These are phyloP conservation scores for Hyparrhenia diplandra DNA, from an alignment of 176 grass and related monocot species.

Conservation along the genomic window DNA sequence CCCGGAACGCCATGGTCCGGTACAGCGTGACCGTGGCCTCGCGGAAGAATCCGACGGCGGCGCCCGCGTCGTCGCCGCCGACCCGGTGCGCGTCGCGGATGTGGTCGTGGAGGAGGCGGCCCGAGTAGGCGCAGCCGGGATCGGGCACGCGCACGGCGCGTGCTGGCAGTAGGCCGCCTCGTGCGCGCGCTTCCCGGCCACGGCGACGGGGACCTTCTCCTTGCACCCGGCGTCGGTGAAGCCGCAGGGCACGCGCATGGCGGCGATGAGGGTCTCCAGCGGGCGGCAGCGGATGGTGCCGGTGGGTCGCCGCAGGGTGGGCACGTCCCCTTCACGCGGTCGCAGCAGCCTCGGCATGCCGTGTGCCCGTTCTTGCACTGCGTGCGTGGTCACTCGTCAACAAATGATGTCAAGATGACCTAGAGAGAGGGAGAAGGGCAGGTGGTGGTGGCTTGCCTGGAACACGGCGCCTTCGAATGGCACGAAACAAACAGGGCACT, in stretches of 20 bases:
- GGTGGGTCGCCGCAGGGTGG: background rate
- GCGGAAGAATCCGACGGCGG: background rate
- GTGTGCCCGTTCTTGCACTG: slow-evolving; percentile 16
- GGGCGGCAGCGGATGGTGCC: background rate
- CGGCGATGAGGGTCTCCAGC: background rate
- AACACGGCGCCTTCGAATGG: no score
- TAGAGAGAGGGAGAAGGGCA: no score
- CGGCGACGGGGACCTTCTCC: background rate
- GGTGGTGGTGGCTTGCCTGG: no score
- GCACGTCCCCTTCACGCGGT: background rate
- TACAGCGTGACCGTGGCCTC: background rate
- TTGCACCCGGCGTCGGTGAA: background rate
- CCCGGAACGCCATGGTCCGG: background rate
- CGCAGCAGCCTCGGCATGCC: background rate
- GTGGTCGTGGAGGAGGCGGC: background rate
- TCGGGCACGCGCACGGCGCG: background rate
- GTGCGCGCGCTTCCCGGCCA: background rate
- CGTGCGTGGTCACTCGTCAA: no score
- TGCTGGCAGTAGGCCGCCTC: background rate
- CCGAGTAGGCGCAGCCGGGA: background rate
- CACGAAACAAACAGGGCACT: no score
- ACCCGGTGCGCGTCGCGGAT: background rate
- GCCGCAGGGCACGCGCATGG: background rate
- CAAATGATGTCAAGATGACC: no score
- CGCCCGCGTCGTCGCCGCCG: background rate